Evolutionary conservation across 139 green algal species (phyloP), one percentile per base, ranked within the genome.

Genomic region (Chlamydomonas sp.): DNA sequence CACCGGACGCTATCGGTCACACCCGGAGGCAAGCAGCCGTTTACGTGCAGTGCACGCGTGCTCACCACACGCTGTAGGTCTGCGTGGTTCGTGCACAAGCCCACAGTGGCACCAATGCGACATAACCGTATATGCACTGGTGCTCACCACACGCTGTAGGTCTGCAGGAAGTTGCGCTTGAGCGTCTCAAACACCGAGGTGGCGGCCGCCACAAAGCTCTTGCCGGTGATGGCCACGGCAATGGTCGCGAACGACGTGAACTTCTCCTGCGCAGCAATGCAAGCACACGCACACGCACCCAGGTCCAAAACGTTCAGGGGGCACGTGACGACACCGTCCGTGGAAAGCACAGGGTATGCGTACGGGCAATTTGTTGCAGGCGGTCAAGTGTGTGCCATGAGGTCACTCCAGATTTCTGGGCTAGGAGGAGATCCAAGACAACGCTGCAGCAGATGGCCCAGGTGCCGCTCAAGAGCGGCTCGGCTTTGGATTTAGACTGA

Each of bases 211-310:
- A 87, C 74, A 6, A 90, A 84, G 4, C 64, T 20, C 57, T 89
- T 59, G 57, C 88, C 88, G 18, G 88, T 89, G 78, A 91, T 91
- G 71, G 88, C 88, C 18, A n/a, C 17, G 57, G 88, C 83, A 60
- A 91, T 89, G 20, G 84, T 91, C 10, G 88, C 83, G 77, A 91
- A 91, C 57, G 61, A 57, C 17, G 88, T 91, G 88, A 91, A 91
- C 78, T 89, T 77, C 84, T 91, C 81, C 75, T 87, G 83, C 66
- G 81, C 61, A 85, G 63, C 7, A 7, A 61, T 4, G 74, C 49
- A 60, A 5, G 49, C 8, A 62, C 74, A 79, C 49, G 20, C 74
- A 15, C 68, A 73, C 31, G 31, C 31, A 49, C 31, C 31, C 31
- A 49, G 31, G 31, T 49, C 31, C 31, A 49, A 49, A 49, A 49